Evolutionary conservation across 2,329 filamentous ascomycete genomes (phyloP).

Genomic region (Fusarium gaditjirri): DNA sequence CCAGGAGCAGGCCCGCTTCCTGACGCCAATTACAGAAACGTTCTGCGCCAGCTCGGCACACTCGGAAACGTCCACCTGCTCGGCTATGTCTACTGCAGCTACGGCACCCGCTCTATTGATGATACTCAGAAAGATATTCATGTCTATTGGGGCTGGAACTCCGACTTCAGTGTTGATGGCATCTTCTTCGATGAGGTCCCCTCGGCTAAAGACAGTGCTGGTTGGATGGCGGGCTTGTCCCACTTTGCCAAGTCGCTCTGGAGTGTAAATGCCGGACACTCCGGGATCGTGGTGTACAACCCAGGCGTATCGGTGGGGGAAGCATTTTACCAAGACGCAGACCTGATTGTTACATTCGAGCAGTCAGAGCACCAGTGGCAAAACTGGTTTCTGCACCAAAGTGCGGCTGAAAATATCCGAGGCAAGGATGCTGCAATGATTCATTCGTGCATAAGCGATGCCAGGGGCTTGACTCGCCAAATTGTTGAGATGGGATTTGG

Average conservation of each 20-base stretch:
- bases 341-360: not conserved
- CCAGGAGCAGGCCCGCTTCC: not conserved
- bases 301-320: not conserved
- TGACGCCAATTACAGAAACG: not conserved
- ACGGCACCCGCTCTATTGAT: constrained; percentile 6
- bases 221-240: constrained; percentile 8
- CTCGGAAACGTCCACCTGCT: not conserved
- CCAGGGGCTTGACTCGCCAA: constrained; percentile 2
- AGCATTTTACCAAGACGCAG: not conserved
- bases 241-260: constrained; percentile 8
- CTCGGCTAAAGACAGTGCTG: not conserved
- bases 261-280: not conserved
- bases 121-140: constrained; percentile 17
- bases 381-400: not conserved
- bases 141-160: constrained; percentile 26
- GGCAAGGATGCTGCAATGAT: constrained; percentile 22
- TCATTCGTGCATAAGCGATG: constrained; percentile 18
- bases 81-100: constrained; percentile 34
- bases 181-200: constrained; percentile 36
- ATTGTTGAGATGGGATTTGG: constrained; percentile 14
- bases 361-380: constrained; percentile 3
- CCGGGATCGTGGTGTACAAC: not conserved
- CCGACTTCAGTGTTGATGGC: constrained; percentile 17
- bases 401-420: not conserved
- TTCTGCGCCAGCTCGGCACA: not conserved